phyloP scores from a whole-genome alignment of 1,139 yeast genomes.

The Magnusiomyces magnusii region DNA sequence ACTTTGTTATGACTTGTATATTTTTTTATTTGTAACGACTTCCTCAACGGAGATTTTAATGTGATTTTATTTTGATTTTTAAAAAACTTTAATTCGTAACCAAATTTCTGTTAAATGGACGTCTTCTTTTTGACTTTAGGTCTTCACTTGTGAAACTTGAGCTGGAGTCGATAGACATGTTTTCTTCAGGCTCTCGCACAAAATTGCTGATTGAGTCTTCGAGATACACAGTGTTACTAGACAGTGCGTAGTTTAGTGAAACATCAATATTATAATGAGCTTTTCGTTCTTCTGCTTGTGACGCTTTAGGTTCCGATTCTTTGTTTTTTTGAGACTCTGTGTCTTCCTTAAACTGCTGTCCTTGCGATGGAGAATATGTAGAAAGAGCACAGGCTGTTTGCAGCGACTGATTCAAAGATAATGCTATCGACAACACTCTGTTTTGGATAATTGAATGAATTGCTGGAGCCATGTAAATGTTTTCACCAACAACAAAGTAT shows the following conservation, averaged over 20 bases:
- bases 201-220: slow-evolving; percentile 14
- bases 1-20: slow-evolving; percentile 1
- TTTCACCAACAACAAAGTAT: slow-evolving; percentile 85
- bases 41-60: slow-evolving; percentile 4
- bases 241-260: slow-evolving; percentile 21
- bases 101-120: not conserved
- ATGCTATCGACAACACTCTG: slow-evolving; percentile 39
- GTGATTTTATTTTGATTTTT: not conserved
- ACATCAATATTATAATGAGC: slow-evolving; percentile 23
- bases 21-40: not conserved
- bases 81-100: not conserved
- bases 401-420: slow-evolving; percentile 28
- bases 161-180: not conserved
- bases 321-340: slow-evolving; percentile 7
- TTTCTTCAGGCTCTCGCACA: not conserved
- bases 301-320: not conserved
- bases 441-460: slow-evolving; percentile 49
- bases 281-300: slow-evolving; percentile 19
- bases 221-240: slow-evolving; percentile 19
- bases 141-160: not conserved
- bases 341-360: slow-evolving; percentile 28
- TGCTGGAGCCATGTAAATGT: slow-evolving; percentile 83
- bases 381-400: slow-evolving; percentile 31
- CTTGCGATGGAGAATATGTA: slow-evolving; percentile 32
- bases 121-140: not conserved